Base-by-base conservation (phyloP, 2,329 filamentous ascomycete species). In the Aspergillus hortae region DNA sequence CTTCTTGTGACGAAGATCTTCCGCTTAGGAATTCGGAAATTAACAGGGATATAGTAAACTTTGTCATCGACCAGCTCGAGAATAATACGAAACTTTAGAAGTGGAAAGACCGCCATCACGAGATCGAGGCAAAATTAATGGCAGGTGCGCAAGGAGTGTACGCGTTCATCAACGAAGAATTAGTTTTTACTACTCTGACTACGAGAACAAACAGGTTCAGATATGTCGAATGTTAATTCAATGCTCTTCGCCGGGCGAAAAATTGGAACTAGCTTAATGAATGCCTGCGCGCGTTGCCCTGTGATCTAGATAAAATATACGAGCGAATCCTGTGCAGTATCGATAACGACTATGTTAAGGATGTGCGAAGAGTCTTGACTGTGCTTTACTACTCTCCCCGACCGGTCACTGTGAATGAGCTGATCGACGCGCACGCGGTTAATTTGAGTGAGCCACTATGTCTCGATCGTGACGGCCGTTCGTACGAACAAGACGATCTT, bases 221-320 rank as follows among this genome's bases (percentile, higher is more conserved):
- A 36, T 36, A 36, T 5, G 9, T 36, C n/a, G 33, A 36, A 36
- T 36, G 33, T 3, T 7, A 36, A 3, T 36, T 36, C 9, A 36
- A 36, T 36, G 33, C 33, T 3, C 33, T 36, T 10, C 33, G 33
- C 2, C 33, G 33, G 33, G 33, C 33, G 5, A 1, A 49, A 21
- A 66, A 61, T 21, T 35, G 44, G 15, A 64, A 55, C 15, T 48
- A 62, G 30, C 53, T 68, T 7, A 49, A 65, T 5, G 15, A 61
- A 43, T 59, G 58, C 41, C 51, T 70, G 4, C 36, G 41, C 2
- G 53, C 58, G 4, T 51, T 69, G 27, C 67, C 66, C 15, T 49
- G 48, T 17, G 54, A 53, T 43, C 48, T 70, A 1, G 62, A 68
- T 42, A 56, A 67, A 51, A 67, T 64, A 9, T 69, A 69, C 30